These are phyloP conservation scores for Boletellus ananiceps DNA, from an alignment of 768 basidiomycete genomes.

Conservation along the genomic window DNA sequence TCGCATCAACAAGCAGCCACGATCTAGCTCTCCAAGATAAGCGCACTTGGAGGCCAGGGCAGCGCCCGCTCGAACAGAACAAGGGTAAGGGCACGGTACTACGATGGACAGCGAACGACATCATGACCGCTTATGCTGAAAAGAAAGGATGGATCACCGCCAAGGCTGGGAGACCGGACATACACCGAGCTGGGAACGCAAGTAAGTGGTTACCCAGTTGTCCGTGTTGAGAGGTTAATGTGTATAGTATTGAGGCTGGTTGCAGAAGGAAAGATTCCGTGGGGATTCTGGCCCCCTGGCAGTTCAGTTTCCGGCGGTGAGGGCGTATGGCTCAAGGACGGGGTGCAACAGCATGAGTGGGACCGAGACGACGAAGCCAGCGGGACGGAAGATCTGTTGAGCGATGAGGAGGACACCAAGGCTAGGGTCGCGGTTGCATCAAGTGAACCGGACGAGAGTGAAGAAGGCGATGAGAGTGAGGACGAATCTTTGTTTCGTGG, in stretches of 20 bases:
- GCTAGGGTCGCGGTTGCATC: not conserved
- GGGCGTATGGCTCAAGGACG: constrained; percentile 58
- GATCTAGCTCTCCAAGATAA: constrained; percentile 41
- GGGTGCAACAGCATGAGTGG: constrained; percentile 19
- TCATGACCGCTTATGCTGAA: constrained; percentile 73
- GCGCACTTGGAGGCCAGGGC: constrained; percentile 70
- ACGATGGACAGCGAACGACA: constrained; percentile 82
- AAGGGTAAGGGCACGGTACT: constrained; percentile 9
- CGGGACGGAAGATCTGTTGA: constrained; percentile 8
- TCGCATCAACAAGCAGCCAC: not conserved
- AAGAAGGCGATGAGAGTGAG: constrained; percentile 15
- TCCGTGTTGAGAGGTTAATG: not conserved
- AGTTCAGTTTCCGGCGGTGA: constrained; percentile 28
- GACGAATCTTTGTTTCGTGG: not conserved
- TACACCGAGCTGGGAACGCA: constrained; percentile 84
- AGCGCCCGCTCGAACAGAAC: constrained; percentile 19
- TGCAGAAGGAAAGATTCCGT: constrained; percentile 74
- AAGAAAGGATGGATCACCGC: constrained; percentile 86
- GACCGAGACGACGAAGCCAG: constrained; percentile 29
- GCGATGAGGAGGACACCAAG: constrained; percentile 7
- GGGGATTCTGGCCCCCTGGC: constrained; percentile 83
- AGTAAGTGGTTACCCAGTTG: constrained; percentile 47
- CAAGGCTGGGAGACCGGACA: constrained; percentile 84
- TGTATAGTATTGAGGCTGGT: constrained; percentile 69
- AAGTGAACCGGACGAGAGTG: constrained; percentile 16